Base-by-base conservation (phyloP, 2,329 filamentous ascomycete species). In the Dactylellina haptotyla region DNA sequence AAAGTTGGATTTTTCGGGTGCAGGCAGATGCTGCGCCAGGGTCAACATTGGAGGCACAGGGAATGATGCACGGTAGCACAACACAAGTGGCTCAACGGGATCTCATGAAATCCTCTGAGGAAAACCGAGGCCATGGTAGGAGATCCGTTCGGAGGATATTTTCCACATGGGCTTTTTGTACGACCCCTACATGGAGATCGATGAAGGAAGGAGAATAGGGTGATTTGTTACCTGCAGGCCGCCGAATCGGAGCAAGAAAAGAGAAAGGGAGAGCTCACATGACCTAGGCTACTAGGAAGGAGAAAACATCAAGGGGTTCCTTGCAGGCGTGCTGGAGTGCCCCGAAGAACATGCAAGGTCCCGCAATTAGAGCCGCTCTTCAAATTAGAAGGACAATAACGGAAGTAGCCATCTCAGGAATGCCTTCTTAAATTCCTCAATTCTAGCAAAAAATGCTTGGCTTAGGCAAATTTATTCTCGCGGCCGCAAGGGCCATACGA, bases 221-320 rank as follows among this genome's bases (percentile, higher is more conserved):
- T n/a, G n/a, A n/a, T n/a, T n/a, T n/a, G n/a, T 26, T 48, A 46
- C 46, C 41, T 58, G 62, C 62, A 66, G 50, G 28, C 37, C 51
- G 62, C 62, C 62, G 51, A 50, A 58, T 66, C 62, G 62, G 64
- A 69, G 57, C 46, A 48, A 54, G 61, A 45, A 34, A n/a, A 2
- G 5, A 16, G 25, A 46, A 46, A 53, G 30, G n/a, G 28, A 25
- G 18, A n/a, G 41, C 16, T n/a, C 41, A 46, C 41, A 46, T 23
- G 41, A 46, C 18, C n/a, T 12, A 30, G 28, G 23, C 9, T 14
- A 28, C 25, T 30, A 12, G 46, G 20, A 18, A 10, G 16, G 12
- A 50, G 20, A 28, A 30, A 12, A 18, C 23, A 37, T 25, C 32
- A 39, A 56, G 51, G 51, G 32, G 51, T 5, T 25, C 48, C 48